phyloP scores from a whole-genome alignment of 2,329 filamentous ascomycete species.

The Aspergillus pseudoterreus region DNA sequence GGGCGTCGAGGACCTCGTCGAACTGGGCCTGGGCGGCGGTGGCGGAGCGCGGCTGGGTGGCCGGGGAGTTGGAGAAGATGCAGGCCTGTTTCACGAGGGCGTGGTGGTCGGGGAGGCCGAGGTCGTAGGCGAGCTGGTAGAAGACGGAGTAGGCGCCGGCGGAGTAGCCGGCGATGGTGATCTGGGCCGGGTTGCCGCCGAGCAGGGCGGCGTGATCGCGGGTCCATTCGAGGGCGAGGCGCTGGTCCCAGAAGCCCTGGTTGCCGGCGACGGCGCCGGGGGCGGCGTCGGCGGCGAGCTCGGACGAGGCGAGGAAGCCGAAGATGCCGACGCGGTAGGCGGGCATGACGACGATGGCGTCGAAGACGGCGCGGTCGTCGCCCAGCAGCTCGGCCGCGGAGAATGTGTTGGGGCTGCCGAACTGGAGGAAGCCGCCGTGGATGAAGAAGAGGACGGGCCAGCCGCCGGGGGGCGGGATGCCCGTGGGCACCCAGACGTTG shows the following conservation, averaged over 20 bases:
- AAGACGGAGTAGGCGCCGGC: slow-evolving; percentile 55
- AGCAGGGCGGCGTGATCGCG: slow-evolving; percentile 50
- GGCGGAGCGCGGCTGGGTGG: slow-evolving; percentile 50
- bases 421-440: slow-evolving; percentile 57
- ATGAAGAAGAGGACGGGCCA: slow-evolving; percentile 60
- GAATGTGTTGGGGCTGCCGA: slow-evolving; percentile 49
- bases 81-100: slow-evolving; percentile 49
- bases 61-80: slow-evolving; percentile 54
- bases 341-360: slow-evolving; percentile 52
- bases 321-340: slow-evolving; percentile 56
- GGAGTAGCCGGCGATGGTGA: slow-evolving; percentile 55
- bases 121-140: slow-evolving; percentile 56
- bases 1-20: slow-evolving; percentile 44
- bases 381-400: slow-evolving; percentile 46
- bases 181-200: slow-evolving; percentile 48
- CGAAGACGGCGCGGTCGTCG: slow-evolving; percentile 42
- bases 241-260: slow-evolving; percentile 57
- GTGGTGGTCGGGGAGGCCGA: slow-evolving; percentile 45
- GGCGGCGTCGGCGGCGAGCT: slow-evolving; percentile 44
- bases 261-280: slow-evolving; percentile 41
- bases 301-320: slow-evolving; percentile 52
- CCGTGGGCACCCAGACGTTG: slow-evolving; percentile 54
- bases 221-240: slow-evolving; percentile 55
- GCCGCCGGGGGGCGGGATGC: slow-evolving; percentile 36
- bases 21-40: slow-evolving; percentile 50